Evolutionary conservation across 331 rosid species (phyloP), one percentile per base, ranked within the genome.

Genomic region (Malus hybrid): DNA sequence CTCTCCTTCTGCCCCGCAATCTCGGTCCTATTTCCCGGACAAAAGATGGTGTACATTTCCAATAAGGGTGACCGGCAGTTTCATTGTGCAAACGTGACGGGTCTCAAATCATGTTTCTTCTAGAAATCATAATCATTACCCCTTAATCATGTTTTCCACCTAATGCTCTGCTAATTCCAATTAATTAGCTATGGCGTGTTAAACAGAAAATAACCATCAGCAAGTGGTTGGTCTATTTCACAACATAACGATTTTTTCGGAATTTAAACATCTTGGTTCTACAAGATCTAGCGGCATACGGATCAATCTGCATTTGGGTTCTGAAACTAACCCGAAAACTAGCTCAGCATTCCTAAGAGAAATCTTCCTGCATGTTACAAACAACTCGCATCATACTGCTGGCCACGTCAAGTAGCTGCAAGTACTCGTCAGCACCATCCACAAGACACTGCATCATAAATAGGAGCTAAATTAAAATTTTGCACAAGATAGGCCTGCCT

Each of bases 381-480:
- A 84, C 71, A 70, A 93, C 89, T 76, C 89, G 87, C 88, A 89
- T 91, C 26, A 87, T 78, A 61, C 75, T 82, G 89, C 91, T 77
- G 2, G 75, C 77, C 60, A 87, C 86, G 46, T 78, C 83, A 5
- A 68, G 85, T 61, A 78, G 73, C 76, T 87, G 86, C 87, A 87
- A 83, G 83, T 94, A 92, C 78, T 90, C 96, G 50, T 92, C 99
- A 3, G 95, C 93, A 29, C 97, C 96, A 62, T 94, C 97, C 12
- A 92, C 88, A 7, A 94, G 89, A 82, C 90, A 77, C 99, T 91
- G 91, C 84, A 84, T 61, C 65, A 66, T 67, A 69, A 77, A 78
- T 73, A 78, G 46, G 32, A 61, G 73, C 69, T 52, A 58, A 70
- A 68, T 53, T 50, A 22, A 82, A 70, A 24, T 22, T 33, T 22